A percentile compares a stretch with the other conserved stretches of the same genome.
Evolutionary conservation across 495 filamentous ascomycete species (phyloP).

Genomic region (Trypethelium eluteriae): DNA sequence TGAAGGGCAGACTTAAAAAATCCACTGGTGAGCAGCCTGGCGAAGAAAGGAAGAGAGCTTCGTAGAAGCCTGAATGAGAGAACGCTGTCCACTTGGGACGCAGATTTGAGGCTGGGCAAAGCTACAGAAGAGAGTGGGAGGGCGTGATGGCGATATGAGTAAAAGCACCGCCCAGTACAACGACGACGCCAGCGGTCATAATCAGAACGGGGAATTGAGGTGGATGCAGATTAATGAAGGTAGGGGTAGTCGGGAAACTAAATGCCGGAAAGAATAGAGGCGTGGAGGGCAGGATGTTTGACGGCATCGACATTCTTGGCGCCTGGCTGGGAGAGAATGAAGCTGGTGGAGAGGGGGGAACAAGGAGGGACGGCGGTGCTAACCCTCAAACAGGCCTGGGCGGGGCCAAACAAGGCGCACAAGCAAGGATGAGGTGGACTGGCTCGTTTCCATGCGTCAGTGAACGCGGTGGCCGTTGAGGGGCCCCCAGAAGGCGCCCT

Average conservation of each 20-base stretch:
- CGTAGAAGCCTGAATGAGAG: conserved; percentile 5
- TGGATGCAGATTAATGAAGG: conserved; percentile 8
- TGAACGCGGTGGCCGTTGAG: not conserved
- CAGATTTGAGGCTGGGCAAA: not conserved
- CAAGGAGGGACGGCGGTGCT: not conserved
- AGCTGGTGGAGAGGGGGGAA: not conserved
- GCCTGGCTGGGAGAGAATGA: conserved; percentile 6
- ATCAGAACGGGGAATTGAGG: conserved; percentile 3
- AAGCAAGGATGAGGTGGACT: not conserved
- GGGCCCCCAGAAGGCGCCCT: not conserved
- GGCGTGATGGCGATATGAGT: not conserved
- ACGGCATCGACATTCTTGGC: not conserved
- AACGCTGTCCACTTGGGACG: conserved; percentile 11
- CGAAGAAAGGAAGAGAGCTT: not conserved
- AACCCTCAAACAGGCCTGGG: not conserved
- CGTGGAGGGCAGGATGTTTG: not conserved
- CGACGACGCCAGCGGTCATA: not conserved
- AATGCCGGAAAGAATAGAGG: not conserved
- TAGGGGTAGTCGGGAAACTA: not conserved
- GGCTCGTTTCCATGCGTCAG: conserved; percentile 1
- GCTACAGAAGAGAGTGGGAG: not conserved
- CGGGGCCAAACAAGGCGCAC: not conserved
- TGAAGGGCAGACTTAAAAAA: not conserved
- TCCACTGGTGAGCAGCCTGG: not conserved
- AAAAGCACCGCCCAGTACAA: not conserved